A percentile compares a stretch with the other conserved stretches of the same genome.
Evolutionary conservation across 2,329 filamentous ascomycete species (phyloP).

Genomic region (Aspergillus fischeri): DNA sequence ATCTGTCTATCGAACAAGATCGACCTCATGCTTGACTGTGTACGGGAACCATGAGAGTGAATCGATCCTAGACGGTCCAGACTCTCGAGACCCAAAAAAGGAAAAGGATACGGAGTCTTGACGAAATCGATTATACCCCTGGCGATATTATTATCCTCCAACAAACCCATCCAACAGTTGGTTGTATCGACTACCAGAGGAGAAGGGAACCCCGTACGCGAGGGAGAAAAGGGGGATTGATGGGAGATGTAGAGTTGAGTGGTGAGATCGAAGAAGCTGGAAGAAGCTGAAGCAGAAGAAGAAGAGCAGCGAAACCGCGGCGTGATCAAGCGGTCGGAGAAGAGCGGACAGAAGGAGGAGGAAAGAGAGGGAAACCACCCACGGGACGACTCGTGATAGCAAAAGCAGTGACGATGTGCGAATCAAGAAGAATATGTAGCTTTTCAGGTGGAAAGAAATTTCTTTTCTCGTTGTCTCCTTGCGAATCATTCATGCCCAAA

Average conservation of each 20-base stretch:
- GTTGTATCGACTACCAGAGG: neutral
- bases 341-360: slow-evolving; percentile 6
- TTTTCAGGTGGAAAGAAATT: neutral
- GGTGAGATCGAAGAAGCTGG: slow-evolving; percentile 8
- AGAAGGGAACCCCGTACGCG: neutral
- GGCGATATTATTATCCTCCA: neutral
- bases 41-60: slow-evolving; percentile 1
- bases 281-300: neutral
- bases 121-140: neutral
- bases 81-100: slow-evolving; percentile 5
- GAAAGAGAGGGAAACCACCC: slow-evolving; percentile 12
- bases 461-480: neutral
- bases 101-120: neutral
- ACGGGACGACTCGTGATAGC: neutral
- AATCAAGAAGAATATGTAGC: neutral
- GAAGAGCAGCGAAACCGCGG: neutral
- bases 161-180: neutral
- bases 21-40: slow-evolving; percentile 16
- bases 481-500: neutral
- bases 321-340: neutral
- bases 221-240: slow-evolving; percentile 4
- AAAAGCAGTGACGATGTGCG: neutral
- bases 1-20: slow-evolving; percentile 6
- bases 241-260: slow-evolving; percentile 5
- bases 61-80: slow-evolving; percentile 1